These are phyloP conservation scores for Escovopsis sp. DNA, from an alignment of 2,329 filamentous ascomycete genomes.

Conservation along the genomic window DNA sequence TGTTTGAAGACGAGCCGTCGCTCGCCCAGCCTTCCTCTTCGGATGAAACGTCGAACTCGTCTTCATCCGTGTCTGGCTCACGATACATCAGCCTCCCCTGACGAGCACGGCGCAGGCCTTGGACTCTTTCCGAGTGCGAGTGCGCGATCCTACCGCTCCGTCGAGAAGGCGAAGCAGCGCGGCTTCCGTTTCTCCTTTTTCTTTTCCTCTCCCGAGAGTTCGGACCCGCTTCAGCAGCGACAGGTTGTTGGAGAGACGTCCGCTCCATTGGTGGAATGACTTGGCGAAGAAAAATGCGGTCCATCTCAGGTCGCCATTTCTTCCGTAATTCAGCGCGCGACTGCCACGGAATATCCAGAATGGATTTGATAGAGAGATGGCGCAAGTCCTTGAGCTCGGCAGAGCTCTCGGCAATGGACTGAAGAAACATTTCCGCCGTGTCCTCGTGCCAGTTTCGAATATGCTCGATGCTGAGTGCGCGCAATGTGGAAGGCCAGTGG, in stretches of 20 bases:
- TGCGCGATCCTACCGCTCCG: conserved; percentile 22
- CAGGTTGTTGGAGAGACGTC: conserved; percentile 10
- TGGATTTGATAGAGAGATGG: conserved; percentile 56
- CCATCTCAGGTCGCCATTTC: conserved; percentile 58
- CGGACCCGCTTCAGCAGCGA: conserved; percentile 2
- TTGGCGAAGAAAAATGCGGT: conserved; percentile 46
- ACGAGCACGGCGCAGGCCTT: conserved; percentile 6
- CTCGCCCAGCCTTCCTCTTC: conserved; percentile 2
- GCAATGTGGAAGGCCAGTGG: conserved; percentile 60
- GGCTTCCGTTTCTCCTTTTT: conserved; percentile 5
- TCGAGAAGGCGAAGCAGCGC: conserved; percentile 15
- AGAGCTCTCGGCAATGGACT: conserved; percentile 61
- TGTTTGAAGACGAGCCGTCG: conserved; percentile 1
- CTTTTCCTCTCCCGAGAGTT: conserved; percentile 9
- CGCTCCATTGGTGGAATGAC: conserved; percentile 22
- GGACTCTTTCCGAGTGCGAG: conserved; percentile 7
- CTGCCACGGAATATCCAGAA: conserved; percentile 68
- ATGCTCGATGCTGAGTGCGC: conserved; percentile 58
- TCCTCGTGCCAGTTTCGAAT: conserved; percentile 58
- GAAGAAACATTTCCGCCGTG: conserved; percentile 62
- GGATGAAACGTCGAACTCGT: conserved; percentile 20
- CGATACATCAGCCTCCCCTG: conserved; percentile 20
- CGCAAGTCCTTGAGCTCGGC: conserved; percentile 50
- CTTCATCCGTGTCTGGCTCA: conserved; percentile 30
- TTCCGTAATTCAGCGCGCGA: conserved; percentile 66